Percentiles rank a stretch among this genome's conserved stretches.
Conservation (phyloP, 2,329 filamentous ascomycete species). For the Phoma sp. region DNA sequence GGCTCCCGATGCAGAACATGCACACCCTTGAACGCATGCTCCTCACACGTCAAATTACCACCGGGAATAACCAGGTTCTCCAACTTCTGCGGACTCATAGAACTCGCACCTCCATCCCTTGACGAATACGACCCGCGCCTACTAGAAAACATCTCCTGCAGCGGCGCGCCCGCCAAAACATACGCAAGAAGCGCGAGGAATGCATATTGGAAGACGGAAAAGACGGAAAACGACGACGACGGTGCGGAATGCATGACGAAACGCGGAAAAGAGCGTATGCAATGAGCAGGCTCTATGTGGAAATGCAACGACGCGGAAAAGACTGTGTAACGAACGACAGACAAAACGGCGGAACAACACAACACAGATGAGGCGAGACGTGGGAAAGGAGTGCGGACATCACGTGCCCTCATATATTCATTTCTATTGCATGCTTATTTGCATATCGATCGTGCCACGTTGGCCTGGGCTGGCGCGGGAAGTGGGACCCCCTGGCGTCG, state of each 20-base stretch:
- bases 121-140: conserved; percentile 10
- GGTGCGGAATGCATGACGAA: background rate
- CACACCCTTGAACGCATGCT: conserved; percentile 49
- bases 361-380: background rate
- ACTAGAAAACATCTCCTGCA: conserved; percentile 29
- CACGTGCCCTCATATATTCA: too few relatives aligned
- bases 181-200: conserved; percentile 41
- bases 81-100: conserved; percentile 33
- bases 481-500: background rate
- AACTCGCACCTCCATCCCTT: conserved; percentile 12
- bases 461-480: conserved; percentile 2
- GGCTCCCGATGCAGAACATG: conserved; percentile 63
- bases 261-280: background rate
- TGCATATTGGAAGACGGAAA: conserved; percentile 34
- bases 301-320: background rate
- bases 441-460: background rate
- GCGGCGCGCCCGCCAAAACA: conserved; percentile 47
- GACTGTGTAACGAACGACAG: background rate
- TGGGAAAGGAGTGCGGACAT: too few relatives aligned
- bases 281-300: too few relatives aligned
- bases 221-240: conserved; percentile 1
- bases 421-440: too few relatives aligned
- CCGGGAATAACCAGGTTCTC: conserved; percentile 52
- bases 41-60: conserved; percentile 46
- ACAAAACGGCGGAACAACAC: too few relatives aligned